A percentile compares a stretch with the other conserved stretches of the same genome.
Evolutionary conservation across 169 alveolate species (phyloP).

Genomic region (Cyclospora cayetanensis): DNA sequence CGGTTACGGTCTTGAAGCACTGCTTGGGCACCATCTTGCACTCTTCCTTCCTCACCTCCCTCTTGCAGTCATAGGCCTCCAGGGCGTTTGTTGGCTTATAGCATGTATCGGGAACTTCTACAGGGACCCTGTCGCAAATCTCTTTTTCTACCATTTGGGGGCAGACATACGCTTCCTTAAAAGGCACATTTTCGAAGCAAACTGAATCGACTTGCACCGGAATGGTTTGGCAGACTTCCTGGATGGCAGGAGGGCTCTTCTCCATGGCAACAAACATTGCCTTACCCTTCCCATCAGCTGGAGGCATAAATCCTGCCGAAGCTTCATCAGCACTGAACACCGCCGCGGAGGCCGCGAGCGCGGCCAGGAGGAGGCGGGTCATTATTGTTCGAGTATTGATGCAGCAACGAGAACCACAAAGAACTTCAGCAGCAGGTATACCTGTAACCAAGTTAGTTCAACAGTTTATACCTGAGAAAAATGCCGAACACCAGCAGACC

Average conservation of each 20-base stretch:
- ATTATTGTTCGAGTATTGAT: not conserved
- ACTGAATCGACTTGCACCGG: constrained; percentile 64
- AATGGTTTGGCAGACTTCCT: constrained; percentile 56
- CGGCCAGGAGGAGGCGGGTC: constrained; percentile 69
- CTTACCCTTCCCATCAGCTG: constrained; percentile 27
- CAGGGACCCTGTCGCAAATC: constrained; percentile 64
- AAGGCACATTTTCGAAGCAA: constrained; percentile 62
- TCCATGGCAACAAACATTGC: not conserved
- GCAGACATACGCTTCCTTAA: constrained; percentile 65
- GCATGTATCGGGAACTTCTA: constrained; percentile 60
- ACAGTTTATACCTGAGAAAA: constrained; percentile 25
- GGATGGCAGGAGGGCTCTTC: constrained; percentile 29
- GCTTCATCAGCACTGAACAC: constrained; percentile 34
- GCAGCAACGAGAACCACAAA: not conserved
- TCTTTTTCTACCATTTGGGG: constrained; percentile 63
- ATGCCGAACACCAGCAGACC: not conserved
- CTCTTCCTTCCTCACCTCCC: constrained; percentile 67
- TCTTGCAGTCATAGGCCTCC: constrained; percentile 68
- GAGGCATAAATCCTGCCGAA: constrained; percentile 58
- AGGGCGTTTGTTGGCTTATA: constrained; percentile 57
- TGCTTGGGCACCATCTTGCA: constrained; percentile 65
- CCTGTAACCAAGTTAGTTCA: not conserved
- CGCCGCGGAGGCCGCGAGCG: constrained; percentile 68
- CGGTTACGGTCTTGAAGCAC: constrained; percentile 62
- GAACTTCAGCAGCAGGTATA: not conserved